Evolutionary conservation across 345 rosid genomes (phyloP).

Genomic region (Mallotus nudiflorus): DNA sequence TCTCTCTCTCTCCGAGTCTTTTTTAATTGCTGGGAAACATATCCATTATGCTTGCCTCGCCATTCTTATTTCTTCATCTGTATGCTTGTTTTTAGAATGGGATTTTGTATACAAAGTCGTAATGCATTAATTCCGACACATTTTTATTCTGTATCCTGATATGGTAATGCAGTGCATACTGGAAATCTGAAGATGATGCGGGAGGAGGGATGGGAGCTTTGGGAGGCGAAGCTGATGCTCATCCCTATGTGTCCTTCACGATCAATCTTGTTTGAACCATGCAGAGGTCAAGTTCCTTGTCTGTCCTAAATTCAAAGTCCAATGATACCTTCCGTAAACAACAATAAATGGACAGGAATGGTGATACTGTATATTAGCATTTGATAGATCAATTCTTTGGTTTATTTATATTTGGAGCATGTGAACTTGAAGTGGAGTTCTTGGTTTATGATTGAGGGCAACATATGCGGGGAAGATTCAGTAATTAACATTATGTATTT

Average conservation of each 20-base stretch:
- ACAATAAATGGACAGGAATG: constrained; percentile 31
- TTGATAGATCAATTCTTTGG: constrained; percentile 41
- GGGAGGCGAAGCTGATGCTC: constrained; percentile 72
- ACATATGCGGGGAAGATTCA: constrained; percentile 17
- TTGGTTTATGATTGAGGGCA: constrained; percentile 1
- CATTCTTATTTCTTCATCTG: not conserved
- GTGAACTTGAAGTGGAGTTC: constrained; percentile 15
- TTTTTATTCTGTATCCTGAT: not conserved
- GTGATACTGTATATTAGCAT: constrained; percentile 39
- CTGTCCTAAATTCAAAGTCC: constrained; percentile 12
- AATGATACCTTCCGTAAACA: constrained; percentile 19
- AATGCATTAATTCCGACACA: not conserved
- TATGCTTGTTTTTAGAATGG: not conserved
- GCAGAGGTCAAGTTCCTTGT: constrained; percentile 1
- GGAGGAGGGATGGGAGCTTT: constrained; percentile 74
- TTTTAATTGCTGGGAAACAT: not conserved
- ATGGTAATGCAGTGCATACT: constrained; percentile 61
- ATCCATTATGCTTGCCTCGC: not conserved
- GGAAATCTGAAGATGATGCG: constrained; percentile 89
- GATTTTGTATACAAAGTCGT: not conserved
- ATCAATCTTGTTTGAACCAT: constrained; percentile 69
- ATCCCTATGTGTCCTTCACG: constrained; percentile 93
- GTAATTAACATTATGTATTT: constrained; percentile 17
- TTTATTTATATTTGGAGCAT: constrained; percentile 24
- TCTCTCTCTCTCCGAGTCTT: no score